Conservation (phyloP, 78 protist species). For the Blattamonas nauphoetae region DNA sequence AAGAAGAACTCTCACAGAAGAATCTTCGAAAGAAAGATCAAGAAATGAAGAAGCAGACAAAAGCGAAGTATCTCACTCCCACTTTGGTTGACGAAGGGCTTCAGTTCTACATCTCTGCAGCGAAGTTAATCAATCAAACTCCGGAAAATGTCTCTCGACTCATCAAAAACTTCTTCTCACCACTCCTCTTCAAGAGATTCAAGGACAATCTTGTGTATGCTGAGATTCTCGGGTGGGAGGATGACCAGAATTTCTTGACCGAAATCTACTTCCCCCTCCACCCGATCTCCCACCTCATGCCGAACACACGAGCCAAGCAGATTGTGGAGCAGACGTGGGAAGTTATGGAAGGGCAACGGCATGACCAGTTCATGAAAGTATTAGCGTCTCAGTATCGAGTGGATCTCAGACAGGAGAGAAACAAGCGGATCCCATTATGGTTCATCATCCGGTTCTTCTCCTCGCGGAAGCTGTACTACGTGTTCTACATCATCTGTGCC, state of each 20-base stretch:
- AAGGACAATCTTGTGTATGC: background rate
- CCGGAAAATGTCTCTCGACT: background rate
- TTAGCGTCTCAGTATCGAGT: background rate
- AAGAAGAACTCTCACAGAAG: too few relatives aligned
- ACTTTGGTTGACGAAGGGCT: background rate
- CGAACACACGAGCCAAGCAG: background rate
- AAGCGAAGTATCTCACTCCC: background rate
- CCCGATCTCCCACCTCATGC: background rate
- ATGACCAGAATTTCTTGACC: background rate
- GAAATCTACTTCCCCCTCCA: background rate
- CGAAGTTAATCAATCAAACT: background rate
- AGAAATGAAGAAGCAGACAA: background rate
- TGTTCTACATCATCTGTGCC: background rate
- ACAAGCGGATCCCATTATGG: background rate
- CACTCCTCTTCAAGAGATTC: background rate
- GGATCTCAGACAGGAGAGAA: background rate
- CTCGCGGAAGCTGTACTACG: background rate
- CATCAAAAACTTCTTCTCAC: too few relatives aligned
- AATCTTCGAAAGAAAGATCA: background rate
- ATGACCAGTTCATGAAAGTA: background rate
- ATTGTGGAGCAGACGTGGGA: background rate
- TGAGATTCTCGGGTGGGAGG: background rate
- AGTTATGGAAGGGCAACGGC: background rate
- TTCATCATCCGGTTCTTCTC: background rate
- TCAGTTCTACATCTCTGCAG: background rate